A percentile compares a stretch with the other conserved stretches of the same genome.
phyloP scores from a whole-genome alignment of 495 filamentous ascomycete species.

The Aspergillus saccharolyticus region DNA sequence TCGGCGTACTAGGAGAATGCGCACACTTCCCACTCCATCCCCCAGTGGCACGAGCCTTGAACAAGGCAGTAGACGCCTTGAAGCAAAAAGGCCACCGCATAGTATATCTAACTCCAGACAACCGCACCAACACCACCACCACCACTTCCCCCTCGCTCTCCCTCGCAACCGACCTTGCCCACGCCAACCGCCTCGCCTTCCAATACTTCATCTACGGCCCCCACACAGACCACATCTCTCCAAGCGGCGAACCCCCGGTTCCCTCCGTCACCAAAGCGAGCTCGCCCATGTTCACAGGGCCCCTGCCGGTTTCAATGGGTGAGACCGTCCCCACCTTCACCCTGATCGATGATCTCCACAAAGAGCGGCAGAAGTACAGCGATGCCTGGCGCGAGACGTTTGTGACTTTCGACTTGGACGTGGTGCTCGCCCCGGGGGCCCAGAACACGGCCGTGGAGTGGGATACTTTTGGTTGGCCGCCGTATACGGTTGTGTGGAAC shows the following conservation, averaged over 20 bases:
- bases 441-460: conserved; percentile 46
- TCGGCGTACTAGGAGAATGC: conserved; percentile 53
- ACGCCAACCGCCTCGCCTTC: conserved; percentile 25
- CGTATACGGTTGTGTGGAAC: conserved; percentile 50
- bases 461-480: conserved; percentile 46
- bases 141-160: neutral
- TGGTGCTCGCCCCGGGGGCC: conserved; percentile 40
- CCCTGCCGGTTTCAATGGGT: conserved; percentile 11
- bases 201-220: conserved; percentile 31
- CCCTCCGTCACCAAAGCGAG: conserved; percentile 14
- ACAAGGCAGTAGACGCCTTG: conserved; percentile 38
- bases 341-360: conserved; percentile 16
- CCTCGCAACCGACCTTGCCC: conserved; percentile 10
- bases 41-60: conserved; percentile 44
- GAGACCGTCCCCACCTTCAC: conserved; percentile 15
- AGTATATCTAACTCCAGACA: conserved; percentile 24
- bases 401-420: conserved; percentile 35
- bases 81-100: conserved; percentile 38
- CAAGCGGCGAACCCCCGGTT: conserved; percentile 27
- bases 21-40: conserved; percentile 50
- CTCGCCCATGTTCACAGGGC: conserved; percentile 26
- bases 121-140: neutral
- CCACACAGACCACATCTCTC: conserved; percentile 17
- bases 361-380: conserved; percentile 5
- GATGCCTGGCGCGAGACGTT: conserved; percentile 21